Evolutionary conservation across 148 eudicot species (phyloP).

Genomic region (Diospyros lotus): DNA sequence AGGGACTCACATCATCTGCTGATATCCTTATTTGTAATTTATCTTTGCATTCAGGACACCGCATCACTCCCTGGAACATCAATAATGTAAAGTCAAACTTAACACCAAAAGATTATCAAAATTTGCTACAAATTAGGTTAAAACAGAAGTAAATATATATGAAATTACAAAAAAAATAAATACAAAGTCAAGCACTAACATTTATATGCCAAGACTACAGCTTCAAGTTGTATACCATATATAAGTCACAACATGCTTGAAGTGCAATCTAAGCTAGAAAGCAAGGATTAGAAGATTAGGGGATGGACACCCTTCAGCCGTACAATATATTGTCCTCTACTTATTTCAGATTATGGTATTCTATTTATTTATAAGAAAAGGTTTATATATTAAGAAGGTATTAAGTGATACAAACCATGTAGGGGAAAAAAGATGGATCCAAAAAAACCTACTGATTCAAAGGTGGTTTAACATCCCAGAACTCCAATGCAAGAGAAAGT

Average conservation of each 20-base stretch:
- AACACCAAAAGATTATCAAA: not conserved
- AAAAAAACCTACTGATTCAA: too few relatives aligned
- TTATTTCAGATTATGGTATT: too few relatives aligned
- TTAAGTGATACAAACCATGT: too few relatives aligned
- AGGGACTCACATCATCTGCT: conserved; percentile 77
- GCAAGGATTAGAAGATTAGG: not conserved
- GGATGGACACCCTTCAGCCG: not conserved
- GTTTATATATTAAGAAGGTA: too few relatives aligned
- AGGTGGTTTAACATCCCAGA: not conserved
- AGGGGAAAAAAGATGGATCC: too few relatives aligned
- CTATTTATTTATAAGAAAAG: not conserved
- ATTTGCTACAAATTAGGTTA: not conserved
- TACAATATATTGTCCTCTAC: not conserved
- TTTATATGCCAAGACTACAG: not conserved
- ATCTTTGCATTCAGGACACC: conserved; percentile 80
- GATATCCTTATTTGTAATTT: conserved; percentile 69
- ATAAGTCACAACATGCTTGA: not conserved
- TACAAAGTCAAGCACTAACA: conserved; percentile 4
- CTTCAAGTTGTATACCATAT: not conserved
- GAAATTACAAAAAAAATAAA: not conserved
- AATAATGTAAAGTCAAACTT: not conserved
- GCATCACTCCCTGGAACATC: conserved; percentile 81
- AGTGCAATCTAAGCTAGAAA: too few relatives aligned
- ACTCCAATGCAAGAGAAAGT: not conserved
- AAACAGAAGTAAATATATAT: not conserved